Evolutionary conservation across 2,329 filamentous ascomycete genomes (phyloP).

Genomic region (Fusarium hainanense): DNA sequence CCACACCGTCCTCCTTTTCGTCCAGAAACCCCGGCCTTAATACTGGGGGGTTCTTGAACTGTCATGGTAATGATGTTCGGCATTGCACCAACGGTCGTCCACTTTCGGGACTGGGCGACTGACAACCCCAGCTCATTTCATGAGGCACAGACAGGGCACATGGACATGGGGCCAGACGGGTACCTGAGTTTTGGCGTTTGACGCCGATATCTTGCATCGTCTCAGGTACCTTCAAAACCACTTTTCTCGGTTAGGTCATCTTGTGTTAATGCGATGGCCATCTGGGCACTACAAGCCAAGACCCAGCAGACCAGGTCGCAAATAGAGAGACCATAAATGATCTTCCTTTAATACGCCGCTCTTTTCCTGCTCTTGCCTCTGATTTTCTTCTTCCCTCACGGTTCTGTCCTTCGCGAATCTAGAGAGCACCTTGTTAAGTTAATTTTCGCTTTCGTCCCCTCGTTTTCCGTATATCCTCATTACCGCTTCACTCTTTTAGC

Average conservation of each 20-base stretch:
- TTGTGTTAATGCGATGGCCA: constrained; percentile 37
- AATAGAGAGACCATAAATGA: constrained; percentile 45
- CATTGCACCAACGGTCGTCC: constrained; percentile 44
- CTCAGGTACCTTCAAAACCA: constrained; percentile 34
- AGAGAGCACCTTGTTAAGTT: constrained; percentile 57
- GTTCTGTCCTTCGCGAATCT: constrained; percentile 63
- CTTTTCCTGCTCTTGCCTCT: constrained; percentile 47
- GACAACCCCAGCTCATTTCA: constrained; percentile 35
- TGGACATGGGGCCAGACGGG: constrained; percentile 19
- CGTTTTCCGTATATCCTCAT: constrained; percentile 56
- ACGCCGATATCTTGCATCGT: constrained; percentile 26
- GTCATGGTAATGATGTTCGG: constrained; percentile 37
- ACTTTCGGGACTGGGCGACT: constrained; percentile 34
- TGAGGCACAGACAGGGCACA: constrained; percentile 21
- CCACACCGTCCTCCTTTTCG: constrained; percentile 46
- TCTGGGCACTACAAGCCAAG: constrained; percentile 38
- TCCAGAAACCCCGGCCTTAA: constrained; percentile 15
- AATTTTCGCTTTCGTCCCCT: constrained; percentile 62
- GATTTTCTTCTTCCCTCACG: constrained; percentile 50
- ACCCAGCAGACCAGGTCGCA: constrained; percentile 25
- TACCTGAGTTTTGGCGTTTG: constrained; percentile 36
- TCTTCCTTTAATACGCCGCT: constrained; percentile 47
- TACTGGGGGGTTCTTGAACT: constrained; percentile 24
- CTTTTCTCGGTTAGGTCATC: constrained; percentile 34
- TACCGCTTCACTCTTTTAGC: constrained; percentile 91